Conservation (phyloP, 179 eudicot genomes). For the Patellifolia procumbens region DNA sequence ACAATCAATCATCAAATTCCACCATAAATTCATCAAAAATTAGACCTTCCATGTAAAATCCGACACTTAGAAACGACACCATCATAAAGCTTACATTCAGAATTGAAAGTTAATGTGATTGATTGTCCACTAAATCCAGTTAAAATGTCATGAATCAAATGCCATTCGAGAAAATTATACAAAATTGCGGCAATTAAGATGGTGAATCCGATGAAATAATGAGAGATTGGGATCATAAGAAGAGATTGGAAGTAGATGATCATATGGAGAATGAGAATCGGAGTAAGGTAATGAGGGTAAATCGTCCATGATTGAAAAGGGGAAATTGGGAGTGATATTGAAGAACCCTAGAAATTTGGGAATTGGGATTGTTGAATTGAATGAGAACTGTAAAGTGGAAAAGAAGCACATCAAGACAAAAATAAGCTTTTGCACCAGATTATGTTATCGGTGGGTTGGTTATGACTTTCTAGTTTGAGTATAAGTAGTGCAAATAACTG, state of each 20-base stretch:
- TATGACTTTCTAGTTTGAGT: too few species aligned
- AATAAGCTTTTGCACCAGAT: neutral
- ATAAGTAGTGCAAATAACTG: too few species aligned
- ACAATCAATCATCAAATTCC: neutral
- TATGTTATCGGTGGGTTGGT: too few species aligned
- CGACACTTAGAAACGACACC: constrained; percentile 77
- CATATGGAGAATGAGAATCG: constrained; percentile 38
- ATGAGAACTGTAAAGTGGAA: neutral
- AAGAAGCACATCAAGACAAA: constrained; percentile 2
- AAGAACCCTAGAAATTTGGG: constrained; percentile 27
- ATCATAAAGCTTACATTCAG: constrained; percentile 55
- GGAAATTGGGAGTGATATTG: constrained; percentile 6
- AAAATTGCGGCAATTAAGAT: constrained; percentile 30
- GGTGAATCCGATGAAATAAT: constrained; percentile 43
- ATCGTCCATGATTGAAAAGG: constrained; percentile 16
- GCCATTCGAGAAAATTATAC: constrained; percentile 75
- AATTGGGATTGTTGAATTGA: neutral
- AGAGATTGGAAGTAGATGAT: constrained; percentile 42
- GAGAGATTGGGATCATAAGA: constrained; percentile 53
- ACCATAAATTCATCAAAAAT: neutral
- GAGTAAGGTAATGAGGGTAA: constrained; percentile 20
- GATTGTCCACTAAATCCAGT: constrained; percentile 66
- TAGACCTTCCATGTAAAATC: constrained; percentile 72
- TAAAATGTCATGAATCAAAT: constrained; percentile 60
- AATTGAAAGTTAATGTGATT: constrained; percentile 50